Base-by-base conservation (phyloP, 768 basidiomycete species). In the Boletellus ananas region DNA sequence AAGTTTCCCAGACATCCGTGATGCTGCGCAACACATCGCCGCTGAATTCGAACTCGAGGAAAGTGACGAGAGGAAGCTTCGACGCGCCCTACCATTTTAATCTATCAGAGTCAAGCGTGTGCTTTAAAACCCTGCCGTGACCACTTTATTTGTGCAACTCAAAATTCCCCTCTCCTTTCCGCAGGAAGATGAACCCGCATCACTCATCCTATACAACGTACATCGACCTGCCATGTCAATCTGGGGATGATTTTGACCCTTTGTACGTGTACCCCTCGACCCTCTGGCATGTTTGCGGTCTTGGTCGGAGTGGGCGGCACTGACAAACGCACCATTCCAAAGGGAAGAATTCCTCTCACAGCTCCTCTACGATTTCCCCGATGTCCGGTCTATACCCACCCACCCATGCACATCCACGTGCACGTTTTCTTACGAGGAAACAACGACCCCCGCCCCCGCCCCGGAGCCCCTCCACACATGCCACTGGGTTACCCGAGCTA, bases 331-430 rank as follows among this genome's bases (percentile, higher is more conserved):
- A 6, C 39, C 18, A 7, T 18, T 17, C 6, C 14, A 11, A 51
- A 60, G 59, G 0, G 60, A 60, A 11, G 60, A 55, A 40, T 45
- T 62, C n/a, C 43, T 60, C 17, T 42, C 50, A 4, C 57, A 42
- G 7, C 4, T 62, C 12, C 42, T 51, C 18, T n/a, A 3, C 12
- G 45, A 47, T 23, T 1, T 34, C 9, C 45, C 59, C 3, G 3
- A 43, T 18, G 1, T 14, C 25, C 4, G 11, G 3, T 6, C 17
- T 8, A 20, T n/a, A 1, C 11, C 27, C 6, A n/a, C 16, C 31
- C 34, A 34, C 11, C n/a, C 17, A 1, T 27, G 31, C 14, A 25
- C 43, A 9, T 34, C 36, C 6, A 3, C 17, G 8, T 20, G 18
- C 33, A 2, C 27, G 33, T 43, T 38, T 25, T 1, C 38, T 16